Percentiles rank a stretch among this genome's conserved stretches.
Evolutionary conservation across 1,284 basidiomycete genomes (phyloP).

Genomic region (Apiotrichum akiyoshidainum): DNA sequence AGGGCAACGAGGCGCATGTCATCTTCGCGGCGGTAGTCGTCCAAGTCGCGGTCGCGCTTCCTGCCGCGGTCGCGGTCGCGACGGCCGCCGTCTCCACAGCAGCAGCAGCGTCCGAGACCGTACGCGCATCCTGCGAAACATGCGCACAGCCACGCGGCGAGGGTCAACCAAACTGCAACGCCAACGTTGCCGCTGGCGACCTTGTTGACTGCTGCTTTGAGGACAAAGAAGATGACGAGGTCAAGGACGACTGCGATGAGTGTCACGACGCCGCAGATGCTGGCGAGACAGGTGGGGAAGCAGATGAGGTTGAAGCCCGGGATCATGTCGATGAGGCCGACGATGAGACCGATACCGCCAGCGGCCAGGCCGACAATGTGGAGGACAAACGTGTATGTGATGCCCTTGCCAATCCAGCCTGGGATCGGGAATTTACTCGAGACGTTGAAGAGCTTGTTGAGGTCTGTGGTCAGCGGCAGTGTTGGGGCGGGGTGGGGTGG

Average conservation of each 20-base stretch:
- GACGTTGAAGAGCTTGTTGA: conserved; percentile 72
- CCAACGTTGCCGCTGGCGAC: conserved; percentile 73
- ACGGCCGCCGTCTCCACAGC: conserved; percentile 66
- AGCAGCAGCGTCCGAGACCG: conserved; percentile 73
- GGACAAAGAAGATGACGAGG: conserved; percentile 77
- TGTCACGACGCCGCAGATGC: conserved; percentile 68
- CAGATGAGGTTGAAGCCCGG: conserved; percentile 79
- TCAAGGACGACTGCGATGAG: conserved; percentile 82
- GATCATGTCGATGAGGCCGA: conserved; percentile 77
- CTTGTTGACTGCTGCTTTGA: conserved; percentile 69
- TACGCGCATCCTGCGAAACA: conserved; percentile 84
- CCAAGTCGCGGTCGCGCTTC: conserved; percentile 33
- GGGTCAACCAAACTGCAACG: conserved; percentile 76
- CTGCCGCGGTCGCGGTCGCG: conserved; percentile 21
- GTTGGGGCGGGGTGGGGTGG: not conserved
- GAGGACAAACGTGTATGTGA: conserved; percentile 83
- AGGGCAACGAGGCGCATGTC: conserved; percentile 40
- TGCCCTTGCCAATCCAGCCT: conserved; percentile 66
- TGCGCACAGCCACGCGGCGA: conserved; percentile 74
- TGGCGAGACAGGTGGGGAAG: conserved; percentile 73
- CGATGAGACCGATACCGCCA: conserved; percentile 66
- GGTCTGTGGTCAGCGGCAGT: conserved; percentile 56
- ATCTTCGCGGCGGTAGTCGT: conserved; percentile 17
- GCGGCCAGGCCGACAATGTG: conserved; percentile 75
- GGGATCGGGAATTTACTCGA: conserved; percentile 62